Percentiles rank a stretch among this genome's conserved stretches.
phyloP scores from a whole-genome alignment of 2,329 filamentous ascomycete species.

The Aspergillus puulaauensis region DNA sequence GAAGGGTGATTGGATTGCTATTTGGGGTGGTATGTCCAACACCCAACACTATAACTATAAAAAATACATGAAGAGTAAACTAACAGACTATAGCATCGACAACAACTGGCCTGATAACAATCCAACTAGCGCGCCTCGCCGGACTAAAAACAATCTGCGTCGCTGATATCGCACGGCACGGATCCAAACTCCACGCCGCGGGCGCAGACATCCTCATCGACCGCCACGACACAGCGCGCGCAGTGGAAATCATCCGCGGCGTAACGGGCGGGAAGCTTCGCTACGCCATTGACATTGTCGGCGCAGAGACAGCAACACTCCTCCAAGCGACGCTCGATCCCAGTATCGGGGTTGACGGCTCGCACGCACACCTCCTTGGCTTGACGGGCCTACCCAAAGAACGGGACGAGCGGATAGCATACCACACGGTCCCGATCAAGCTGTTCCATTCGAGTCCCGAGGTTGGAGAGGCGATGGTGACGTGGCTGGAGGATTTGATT shows the following conservation, averaged over 20 bases:
- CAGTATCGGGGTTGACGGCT: conserved; percentile 11
- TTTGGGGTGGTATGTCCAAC: conserved; percentile 64
- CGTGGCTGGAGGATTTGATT: conserved; percentile 69
- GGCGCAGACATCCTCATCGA: conserved; percentile 68
- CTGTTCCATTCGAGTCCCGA: conserved; percentile 67
- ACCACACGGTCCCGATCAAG: conserved; percentile 73
- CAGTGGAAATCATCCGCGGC: conserved; percentile 62
- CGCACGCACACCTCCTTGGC: conserved; percentile 62
- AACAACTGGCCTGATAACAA: conserved; percentile 65
- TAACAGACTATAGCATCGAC: conserved; percentile 53
- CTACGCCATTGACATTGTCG: conserved; percentile 69
- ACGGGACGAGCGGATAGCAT: conserved; percentile 43
- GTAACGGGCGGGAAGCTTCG: conserved; percentile 59
- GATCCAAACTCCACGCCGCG: conserved; percentile 54
- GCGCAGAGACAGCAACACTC: conserved; percentile 61
- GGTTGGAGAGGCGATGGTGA: conserved; percentile 62
- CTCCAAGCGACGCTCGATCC: conserved; percentile 55
- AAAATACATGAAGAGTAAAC: too few species aligned
- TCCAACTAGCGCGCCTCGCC: conserved; percentile 67
- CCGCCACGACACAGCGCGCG: conserved; percentile 64
- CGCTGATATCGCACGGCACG: conserved; percentile 67
- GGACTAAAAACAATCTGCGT: conserved; percentile 66
- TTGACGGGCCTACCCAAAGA: conserved; percentile 66
- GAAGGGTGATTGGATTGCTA: conserved; percentile 66
- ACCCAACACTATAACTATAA: too few species aligned